Conservation (phyloP, 2,329 filamentous ascomycete genomes). For the Xylariales sp. region DNA sequence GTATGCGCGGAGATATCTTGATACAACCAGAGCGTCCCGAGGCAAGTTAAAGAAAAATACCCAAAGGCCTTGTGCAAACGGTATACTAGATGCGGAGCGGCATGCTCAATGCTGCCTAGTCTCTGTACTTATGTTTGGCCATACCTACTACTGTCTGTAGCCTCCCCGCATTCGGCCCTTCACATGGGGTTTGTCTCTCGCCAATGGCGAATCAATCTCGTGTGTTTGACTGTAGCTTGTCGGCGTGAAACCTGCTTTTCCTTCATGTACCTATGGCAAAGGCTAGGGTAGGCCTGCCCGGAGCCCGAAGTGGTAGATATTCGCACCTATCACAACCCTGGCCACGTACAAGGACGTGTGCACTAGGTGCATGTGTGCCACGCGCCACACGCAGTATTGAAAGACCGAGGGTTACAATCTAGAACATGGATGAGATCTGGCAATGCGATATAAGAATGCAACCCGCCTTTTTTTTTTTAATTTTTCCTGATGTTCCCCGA, state of each 20-base stretch:
- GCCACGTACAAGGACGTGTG: neutral
- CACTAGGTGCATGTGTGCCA: constrained; percentile 19
- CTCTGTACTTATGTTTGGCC: neutral
- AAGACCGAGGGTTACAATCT: constrained; percentile 15
- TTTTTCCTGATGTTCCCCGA: neutral
- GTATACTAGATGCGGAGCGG: neutral
- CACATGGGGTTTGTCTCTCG: too few relatives aligned
- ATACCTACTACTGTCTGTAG: neutral
- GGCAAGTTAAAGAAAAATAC: neutral
- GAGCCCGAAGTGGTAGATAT: neutral
- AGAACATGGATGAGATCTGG: constrained; percentile 9
- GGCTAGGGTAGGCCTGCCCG: neutral
- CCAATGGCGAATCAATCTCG: too few relatives aligned
- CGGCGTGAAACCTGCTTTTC: neutral
- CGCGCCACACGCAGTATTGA: constrained; percentile 17
- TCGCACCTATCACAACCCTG: constrained; percentile 26
- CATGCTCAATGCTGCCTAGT: constrained; percentile 11
- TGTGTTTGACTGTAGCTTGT: neutral
- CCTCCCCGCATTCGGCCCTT: constrained; percentile 30
- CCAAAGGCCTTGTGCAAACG: neutral
- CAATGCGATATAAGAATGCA: constrained; percentile 16
- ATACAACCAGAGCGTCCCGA: neutral
- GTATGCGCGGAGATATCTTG: too few relatives aligned
- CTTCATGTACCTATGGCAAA: neutral
- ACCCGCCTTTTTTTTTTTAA: neutral